phyloP scores from a whole-genome alignment of 768 basidiomycete genomes.

The Calocera viscosa region DNA sequence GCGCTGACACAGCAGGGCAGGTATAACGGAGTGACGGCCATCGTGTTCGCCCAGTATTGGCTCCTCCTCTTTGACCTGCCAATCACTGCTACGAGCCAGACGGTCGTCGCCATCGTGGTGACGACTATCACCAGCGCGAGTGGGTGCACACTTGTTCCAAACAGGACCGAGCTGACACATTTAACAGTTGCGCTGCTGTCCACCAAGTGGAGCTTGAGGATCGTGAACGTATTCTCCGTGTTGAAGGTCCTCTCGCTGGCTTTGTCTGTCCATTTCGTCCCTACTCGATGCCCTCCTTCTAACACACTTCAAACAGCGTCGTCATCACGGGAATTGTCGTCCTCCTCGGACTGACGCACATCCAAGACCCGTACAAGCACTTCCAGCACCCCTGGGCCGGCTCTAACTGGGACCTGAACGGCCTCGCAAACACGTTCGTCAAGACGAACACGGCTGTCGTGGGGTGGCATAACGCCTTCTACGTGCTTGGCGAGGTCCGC shows the following conservation, averaged over 20 bases:
- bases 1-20: slow-evolving; percentile 11
- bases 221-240: slow-evolving; percentile 20
- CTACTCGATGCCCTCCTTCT: background rate
- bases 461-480: slow-evolving; percentile 65
- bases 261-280: slow-evolving; percentile 15
- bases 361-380: slow-evolving; percentile 25
- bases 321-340: slow-evolving; percentile 16
- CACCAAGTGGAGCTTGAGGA: slow-evolving; percentile 24
- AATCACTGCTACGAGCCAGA: slow-evolving; percentile 19
- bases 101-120: slow-evolving; percentile 19
- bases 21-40: slow-evolving; percentile 19
- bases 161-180: background rate
- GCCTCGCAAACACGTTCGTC: slow-evolving; percentile 20
- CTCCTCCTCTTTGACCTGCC: slow-evolving; percentile 18
- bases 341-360: slow-evolving; percentile 20
- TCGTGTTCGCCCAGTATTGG: slow-evolving; percentile 24
- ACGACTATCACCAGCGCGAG: slow-evolving; percentile 20
- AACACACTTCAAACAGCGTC: slow-evolving; percentile 4
- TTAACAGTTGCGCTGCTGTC: slow-evolving; percentile 21
- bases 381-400: slow-evolving; percentile 25
- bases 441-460: slow-evolving; percentile 32
- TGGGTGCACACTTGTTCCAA: no score
- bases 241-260: slow-evolving; percentile 22
- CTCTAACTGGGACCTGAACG: slow-evolving; percentile 21
- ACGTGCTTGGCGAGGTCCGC: slow-evolving; percentile 55